Evolutionary conservation across 257 asterid genomes (phyloP), one percentile per base, ranked within the genome.

Genomic region (Schizonepeta tenuifolia): DNA sequence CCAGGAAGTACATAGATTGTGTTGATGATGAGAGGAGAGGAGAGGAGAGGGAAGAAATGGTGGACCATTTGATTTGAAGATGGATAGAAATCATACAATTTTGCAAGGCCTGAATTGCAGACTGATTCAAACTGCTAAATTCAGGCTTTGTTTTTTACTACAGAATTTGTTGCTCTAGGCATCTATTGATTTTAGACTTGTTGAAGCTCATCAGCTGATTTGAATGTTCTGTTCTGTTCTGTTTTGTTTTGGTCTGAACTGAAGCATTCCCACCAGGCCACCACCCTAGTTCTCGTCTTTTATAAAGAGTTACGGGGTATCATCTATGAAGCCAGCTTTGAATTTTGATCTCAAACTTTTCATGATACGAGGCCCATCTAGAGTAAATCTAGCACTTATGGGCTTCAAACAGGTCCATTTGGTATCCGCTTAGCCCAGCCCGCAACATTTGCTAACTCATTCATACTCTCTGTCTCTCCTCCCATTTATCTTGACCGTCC

Each of bases 31-130:
- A 3, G 38, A 35, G 71, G 78, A 75, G 65, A 71, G 36, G 63
- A n/a, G n/a, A n/a, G n/a, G n/a, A 28, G 78, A 60, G 28, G 28
- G 28, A 26, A 26, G 28, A 59, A 60, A 17, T 41, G 33, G 77
- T 69, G 83, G 79, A 69, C 83, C 83, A 80, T 75, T 59, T 65
- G 72, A 80, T 75, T 59, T 65, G 72, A 66, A 62, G 64, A 59
- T 24, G 26, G 26, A 2, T 18, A 35, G 51, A 72, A 59, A 28
- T 26, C 7, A 58, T 26, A 15, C 40, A 58, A 28, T 12, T 24
- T 17, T 21, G 66, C 59, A 67, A 76, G 17, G 24, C 62, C 47
- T 46, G 35, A 33, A 56, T 31, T 31, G 74, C 68, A 57, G 49
- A 18, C 64, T 26, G 46, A 18, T 17, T 20, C 33, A 47, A 9